Evolutionary conservation across 371 early-diverging fungal genomes (phyloP), one percentile per base, ranked within the genome.

Genomic region (Mucor ambiguus): DNA sequence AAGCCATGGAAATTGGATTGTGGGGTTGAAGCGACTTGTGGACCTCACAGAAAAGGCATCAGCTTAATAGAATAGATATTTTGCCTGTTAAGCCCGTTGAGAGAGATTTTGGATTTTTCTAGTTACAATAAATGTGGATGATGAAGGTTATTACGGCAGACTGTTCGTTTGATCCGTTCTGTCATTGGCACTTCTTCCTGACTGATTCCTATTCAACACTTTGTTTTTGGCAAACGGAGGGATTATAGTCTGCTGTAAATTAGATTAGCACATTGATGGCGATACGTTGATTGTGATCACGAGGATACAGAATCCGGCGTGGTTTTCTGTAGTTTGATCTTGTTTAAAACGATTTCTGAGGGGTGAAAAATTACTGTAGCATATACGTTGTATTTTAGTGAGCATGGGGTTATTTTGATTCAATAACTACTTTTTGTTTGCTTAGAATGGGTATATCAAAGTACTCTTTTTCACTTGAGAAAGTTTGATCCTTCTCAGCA

Each of bases 21-120:
- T 87, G 11, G 92, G 89, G 7, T 73, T 90, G 49, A 89, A 89
- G 68, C 79, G 89, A 24, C 73, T 90, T 33, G 80, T 89, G 30
- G 89, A 88, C 58, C 62, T 85, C 14, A 75, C 78, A 18, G 66
- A 70, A 58, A 75, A 70, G 49, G 63, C 67, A 35, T 35, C 54
- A 11, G 35, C 37, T 41, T 41, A 18, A n/a, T 65, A 44, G 33
- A 57, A 3, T 16, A 28, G n/a, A 46, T 20, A 41, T 41, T 29
- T 44, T 20, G 44, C 9, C 20, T 44, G 2, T 14, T 14, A 12
- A 7, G 1, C 8, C 9, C 1, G 8, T 7, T 7, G 33, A 35
- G 1, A 35, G 12, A 35, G 12, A 35, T 12, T 12, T 10, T 35
- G 7, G 11, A 35, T 12, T 35, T 9, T 35, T 35, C 3, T 12